Conservation (phyloP, 352 stramenopile genomes). For the Lagenidium giganteum region DNA sequence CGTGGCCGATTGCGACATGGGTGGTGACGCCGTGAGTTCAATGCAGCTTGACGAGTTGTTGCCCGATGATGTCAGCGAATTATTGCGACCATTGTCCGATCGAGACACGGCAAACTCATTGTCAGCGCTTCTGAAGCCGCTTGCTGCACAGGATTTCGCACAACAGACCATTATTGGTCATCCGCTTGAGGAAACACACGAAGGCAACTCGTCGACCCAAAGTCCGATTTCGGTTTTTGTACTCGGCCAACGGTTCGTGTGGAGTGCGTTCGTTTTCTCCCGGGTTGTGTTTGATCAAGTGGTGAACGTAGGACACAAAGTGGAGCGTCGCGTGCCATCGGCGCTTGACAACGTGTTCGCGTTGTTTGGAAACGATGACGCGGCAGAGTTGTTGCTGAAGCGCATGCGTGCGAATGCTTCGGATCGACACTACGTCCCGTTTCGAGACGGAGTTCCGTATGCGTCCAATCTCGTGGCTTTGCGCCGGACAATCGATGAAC, state of each 20-base stretch:
- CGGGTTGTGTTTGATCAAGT: constrained; percentile 22
- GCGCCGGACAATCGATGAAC: constrained; percentile 4
- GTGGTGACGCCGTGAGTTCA: constrained; percentile 15
- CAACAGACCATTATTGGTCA: constrained; percentile 16
- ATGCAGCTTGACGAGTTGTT: constrained; percentile 12
- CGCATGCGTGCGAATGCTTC: constrained; percentile 6
- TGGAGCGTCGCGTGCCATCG: constrained; percentile 14
- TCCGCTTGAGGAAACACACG: constrained; percentile 2
- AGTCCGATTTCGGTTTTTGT: constrained; percentile 15
- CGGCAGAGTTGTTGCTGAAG: constrained; percentile 7
- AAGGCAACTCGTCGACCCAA: constrained; percentile 1
- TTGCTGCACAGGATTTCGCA: constrained; percentile 6
- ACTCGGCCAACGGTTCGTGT: constrained; percentile 21
- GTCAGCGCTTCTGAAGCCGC: constrained; percentile 9
- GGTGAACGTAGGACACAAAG: constrained; percentile 4
- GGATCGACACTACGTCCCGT: constrained; percentile 8
- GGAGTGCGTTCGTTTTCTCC: constrained; percentile 25
- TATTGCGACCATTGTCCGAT: constrained; percentile 1
- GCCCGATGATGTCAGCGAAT: not conserved
- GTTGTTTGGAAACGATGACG: constrained; percentile 14
- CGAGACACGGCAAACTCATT: not conserved
- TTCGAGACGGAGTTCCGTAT: constrained; percentile 21
- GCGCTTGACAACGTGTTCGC: constrained; percentile 18
- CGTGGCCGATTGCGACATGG: constrained; percentile 9
- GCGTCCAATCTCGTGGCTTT: constrained; percentile 15